Evolutionary conservation across 2,329 filamentous ascomycete genomes (phyloP).

Genomic region (Aspergillus fischeri): DNA sequence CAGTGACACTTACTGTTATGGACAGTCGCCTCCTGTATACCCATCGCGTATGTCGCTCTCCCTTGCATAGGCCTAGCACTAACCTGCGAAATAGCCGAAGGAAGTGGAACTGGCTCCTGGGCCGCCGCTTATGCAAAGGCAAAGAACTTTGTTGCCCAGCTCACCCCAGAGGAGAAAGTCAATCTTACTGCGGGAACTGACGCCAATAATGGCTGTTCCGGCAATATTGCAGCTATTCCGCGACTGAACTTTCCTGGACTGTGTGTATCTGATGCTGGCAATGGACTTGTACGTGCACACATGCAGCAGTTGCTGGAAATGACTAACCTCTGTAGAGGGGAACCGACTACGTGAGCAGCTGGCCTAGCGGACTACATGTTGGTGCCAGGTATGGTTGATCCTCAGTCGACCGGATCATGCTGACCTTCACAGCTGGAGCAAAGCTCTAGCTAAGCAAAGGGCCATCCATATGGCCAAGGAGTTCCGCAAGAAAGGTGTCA

Average conservation of each 20-base stretch:
- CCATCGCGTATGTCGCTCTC: conserved; percentile 16
- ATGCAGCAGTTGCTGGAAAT: background rate
- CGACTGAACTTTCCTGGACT: conserved; percentile 34
- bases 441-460: conserved; percentile 27
- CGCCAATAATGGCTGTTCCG: conserved; percentile 25
- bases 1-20: conserved; percentile 20
- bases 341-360: conserved; percentile 24
- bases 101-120: conserved; percentile 31
- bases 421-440: conserved; percentile 29
- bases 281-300: conserved; percentile 30
- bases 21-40: conserved; percentile 21
- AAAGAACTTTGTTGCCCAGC: conserved; percentile 33
- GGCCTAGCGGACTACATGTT: conserved; percentile 20
- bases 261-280: conserved; percentile 41
- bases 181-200: conserved; percentile 28
- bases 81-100: conserved; percentile 13
- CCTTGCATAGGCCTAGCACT: background rate
- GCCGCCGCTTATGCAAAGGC: conserved; percentile 35
- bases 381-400: conserved; percentile 22
- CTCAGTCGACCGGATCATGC: background rate
- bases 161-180: conserved; percentile 43
- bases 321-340: conserved; percentile 21
- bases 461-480: conserved; percentile 34
- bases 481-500: conserved; percentile 40
- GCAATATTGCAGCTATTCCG: conserved; percentile 28